Percentiles rank a stretch among this genome's conserved stretches.
Evolutionary conservation across 331 rosid species (phyloP).

Genomic region (Stylosanthes scabra): DNA sequence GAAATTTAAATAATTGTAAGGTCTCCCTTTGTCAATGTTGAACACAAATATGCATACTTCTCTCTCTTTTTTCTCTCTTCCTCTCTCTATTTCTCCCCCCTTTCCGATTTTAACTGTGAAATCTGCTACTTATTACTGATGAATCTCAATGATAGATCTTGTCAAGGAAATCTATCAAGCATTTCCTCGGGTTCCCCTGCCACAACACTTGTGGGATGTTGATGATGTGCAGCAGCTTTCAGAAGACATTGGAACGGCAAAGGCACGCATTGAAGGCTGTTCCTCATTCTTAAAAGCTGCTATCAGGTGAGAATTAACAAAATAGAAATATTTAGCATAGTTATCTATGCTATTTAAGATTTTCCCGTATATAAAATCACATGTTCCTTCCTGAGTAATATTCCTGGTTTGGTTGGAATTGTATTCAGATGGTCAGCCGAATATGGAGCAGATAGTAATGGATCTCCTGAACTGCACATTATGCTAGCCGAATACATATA

Average conservation of each 20-base stretch:
- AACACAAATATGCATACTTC: slow-evolving; percentile 18
- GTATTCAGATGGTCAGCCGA: slow-evolving; percentile 89
- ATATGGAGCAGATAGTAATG: slow-evolving; percentile 69
- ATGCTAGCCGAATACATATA: slow-evolving; percentile 89
- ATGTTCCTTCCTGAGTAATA: slow-evolving; percentile 12
- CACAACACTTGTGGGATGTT: slow-evolving; percentile 75
- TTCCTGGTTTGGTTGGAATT: slow-evolving; percentile 20
- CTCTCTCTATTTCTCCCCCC: no score
- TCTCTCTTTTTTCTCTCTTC: background rate
- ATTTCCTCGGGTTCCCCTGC: slow-evolving; percentile 79
- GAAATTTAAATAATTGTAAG: background rate
- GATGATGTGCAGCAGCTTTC: slow-evolving; percentile 85
- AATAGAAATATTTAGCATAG: background rate
- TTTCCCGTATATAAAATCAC: background rate
- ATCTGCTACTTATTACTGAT: slow-evolving; percentile 42
- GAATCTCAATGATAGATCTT: slow-evolving; percentile 59
- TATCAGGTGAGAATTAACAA: slow-evolving; percentile 59
- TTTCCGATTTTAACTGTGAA: slow-evolving; percentile 5
- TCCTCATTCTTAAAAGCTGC: slow-evolving; percentile 93
- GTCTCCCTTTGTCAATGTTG: slow-evolving; percentile 21
- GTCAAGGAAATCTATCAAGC: slow-evolving; percentile 70
- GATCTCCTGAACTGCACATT: slow-evolving; percentile 86
- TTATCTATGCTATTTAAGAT: background rate
- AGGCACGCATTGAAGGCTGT: slow-evolving; percentile 90
- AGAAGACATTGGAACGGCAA: slow-evolving; percentile 89